Percentiles rank a stretch among this genome's conserved stretches.
phyloP scores from a whole-genome alignment of 2,329 filamentous ascomycete genomes.

The Reticulascus tulasneorum region DNA sequence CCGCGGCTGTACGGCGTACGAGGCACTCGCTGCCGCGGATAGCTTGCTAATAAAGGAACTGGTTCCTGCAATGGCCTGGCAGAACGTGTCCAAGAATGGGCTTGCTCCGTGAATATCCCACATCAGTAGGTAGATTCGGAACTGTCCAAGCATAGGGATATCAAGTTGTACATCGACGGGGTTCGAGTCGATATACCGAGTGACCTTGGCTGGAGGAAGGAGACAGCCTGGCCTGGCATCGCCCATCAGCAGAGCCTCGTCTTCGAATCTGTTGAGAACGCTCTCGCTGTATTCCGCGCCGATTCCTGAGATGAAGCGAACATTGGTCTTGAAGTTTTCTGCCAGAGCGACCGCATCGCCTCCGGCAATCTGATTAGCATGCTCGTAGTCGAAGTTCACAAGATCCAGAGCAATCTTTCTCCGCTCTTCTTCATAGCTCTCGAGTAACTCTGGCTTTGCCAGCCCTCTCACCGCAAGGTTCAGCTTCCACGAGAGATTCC shows the following conservation, averaged over 20 bases:
- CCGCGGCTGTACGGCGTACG: constrained; percentile 58
- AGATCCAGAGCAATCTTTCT: constrained; percentile 57
- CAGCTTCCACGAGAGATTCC: constrained; percentile 55
- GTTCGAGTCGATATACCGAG: constrained; percentile 73
- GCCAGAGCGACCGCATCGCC: constrained; percentile 62
- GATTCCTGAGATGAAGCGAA: constrained; percentile 69
- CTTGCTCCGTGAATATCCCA: constrained; percentile 54
- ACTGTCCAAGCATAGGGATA: constrained; percentile 73
- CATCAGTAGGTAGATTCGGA: constrained; percentile 69
- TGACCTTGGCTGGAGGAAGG: constrained; percentile 65
- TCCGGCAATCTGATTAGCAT: constrained; percentile 54
- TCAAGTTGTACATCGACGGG: constrained; percentile 74
- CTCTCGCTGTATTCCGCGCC: constrained; percentile 59
- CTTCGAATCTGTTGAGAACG: constrained; percentile 41
- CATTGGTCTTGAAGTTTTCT: constrained; percentile 66
- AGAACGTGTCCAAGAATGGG: constrained; percentile 58
- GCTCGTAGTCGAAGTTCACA: constrained; percentile 56
- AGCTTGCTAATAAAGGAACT: constrained; percentile 56
- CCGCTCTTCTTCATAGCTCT: constrained; percentile 61
- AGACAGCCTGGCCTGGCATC: constrained; percentile 51
- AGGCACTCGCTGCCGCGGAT: constrained; percentile 54
- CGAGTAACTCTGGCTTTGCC: constrained; percentile 49
- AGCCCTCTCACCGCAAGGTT: constrained; percentile 52
- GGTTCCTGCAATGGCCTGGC: constrained; percentile 45
- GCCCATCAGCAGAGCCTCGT: constrained; percentile 38